Evolutionary conservation across 352 stramenopile genomes (phyloP).

Genomic region (Phytophthora sojae): DNA sequence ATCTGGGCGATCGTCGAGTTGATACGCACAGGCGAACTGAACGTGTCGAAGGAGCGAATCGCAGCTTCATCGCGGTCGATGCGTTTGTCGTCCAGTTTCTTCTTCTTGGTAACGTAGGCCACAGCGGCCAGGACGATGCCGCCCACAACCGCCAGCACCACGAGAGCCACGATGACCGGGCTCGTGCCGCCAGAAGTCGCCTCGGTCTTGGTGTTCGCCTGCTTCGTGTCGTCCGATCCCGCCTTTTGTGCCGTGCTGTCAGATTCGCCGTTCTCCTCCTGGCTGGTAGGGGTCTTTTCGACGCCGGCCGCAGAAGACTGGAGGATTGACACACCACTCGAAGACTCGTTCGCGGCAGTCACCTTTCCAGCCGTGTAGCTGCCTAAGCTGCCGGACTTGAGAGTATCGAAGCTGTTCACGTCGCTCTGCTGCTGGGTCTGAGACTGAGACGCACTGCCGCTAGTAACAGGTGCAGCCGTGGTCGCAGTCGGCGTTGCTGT

Average conservation of each 20-base stretch:
- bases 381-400: not conserved
- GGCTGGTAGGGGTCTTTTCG: not conserved
- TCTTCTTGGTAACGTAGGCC: constrained; percentile 36
- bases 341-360: constrained; percentile 8
- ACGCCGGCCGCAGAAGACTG: not conserved
- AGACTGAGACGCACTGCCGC: constrained; percentile 11
- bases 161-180: constrained; percentile 32
- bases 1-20: constrained; percentile 30
- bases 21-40: constrained; percentile 37
- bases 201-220: not conserved
- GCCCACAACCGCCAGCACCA: constrained; percentile 30
- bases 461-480: constrained; percentile 9
- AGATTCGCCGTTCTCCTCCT: not conserved
- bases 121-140: constrained; percentile 33
- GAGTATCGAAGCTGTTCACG: not conserved
- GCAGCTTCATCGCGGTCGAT: constrained; percentile 34
- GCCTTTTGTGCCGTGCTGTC: not conserved
- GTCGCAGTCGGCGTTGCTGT: constrained; percentile 6
- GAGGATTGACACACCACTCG: not conserved
- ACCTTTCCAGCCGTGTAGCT: not conserved
- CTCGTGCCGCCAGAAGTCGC: constrained; percentile 20
- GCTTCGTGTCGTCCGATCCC: not conserved
- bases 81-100: constrained; percentile 39
- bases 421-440: not conserved
- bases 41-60: constrained; percentile 37